Evolutionary conservation across 2,329 filamentous ascomycete genomes (phyloP).

Genomic region (Exophiala dermatitidis): DNA sequence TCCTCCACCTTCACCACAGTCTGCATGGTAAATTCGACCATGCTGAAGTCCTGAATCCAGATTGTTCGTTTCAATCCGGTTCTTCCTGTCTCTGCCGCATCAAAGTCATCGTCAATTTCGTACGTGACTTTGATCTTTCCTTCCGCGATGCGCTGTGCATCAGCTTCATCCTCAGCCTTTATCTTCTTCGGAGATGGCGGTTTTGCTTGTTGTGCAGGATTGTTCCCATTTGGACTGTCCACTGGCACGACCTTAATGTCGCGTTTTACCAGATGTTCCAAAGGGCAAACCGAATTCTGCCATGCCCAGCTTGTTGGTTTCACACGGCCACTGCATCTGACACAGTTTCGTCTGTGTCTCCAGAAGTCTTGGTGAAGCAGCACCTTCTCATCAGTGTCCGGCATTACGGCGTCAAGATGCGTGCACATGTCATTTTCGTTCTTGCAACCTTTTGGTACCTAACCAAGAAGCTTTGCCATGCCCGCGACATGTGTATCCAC

Average conservation of each 20-base stretch:
- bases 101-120: constrained; percentile 21
- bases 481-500: constrained; percentile 62
- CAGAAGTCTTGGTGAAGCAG: constrained; percentile 57
- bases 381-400: constrained; percentile 53
- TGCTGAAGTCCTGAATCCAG: constrained; percentile 15
- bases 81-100: constrained; percentile 1
- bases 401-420: constrained; percentile 55
- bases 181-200: constrained; percentile 1
- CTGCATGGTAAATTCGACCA: constrained; percentile 5
- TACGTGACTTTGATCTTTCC: constrained; percentile 12
- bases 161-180: not conserved
- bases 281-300: constrained; percentile 44
- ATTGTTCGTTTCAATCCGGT: not conserved
- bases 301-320: constrained; percentile 52
- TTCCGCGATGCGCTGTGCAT: constrained; percentile 1
- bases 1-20: constrained; percentile 1
- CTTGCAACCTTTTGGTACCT: constrained; percentile 46
- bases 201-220: not conserved
- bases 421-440: constrained; percentile 18
- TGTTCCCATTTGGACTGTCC: not conserved
- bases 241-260: not conserved
- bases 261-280: constrained; percentile 16
- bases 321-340: constrained; percentile 53
- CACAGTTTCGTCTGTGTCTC: constrained; percentile 55
- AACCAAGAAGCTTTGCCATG: constrained; percentile 54